Evolutionary conservation across 139 green algal species (phyloP).

Genomic region (Penium margaritaceum): DNA sequence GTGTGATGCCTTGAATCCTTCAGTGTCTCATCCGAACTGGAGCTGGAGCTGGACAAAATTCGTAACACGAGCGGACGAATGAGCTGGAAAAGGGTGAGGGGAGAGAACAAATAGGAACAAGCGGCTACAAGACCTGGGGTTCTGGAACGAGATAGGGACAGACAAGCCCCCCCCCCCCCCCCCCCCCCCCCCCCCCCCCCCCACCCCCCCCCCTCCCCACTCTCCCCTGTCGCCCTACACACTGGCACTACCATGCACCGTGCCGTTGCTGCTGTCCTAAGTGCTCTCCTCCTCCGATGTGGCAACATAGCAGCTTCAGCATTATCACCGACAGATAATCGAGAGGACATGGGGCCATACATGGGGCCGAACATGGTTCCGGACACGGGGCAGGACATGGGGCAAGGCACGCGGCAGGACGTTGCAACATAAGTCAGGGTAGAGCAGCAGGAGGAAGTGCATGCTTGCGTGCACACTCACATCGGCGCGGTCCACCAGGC

Average conservation of each 20-base stretch:
- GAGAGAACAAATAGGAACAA: neutral
- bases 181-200: too few species aligned
- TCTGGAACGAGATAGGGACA: neutral
- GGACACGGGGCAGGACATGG: neutral
- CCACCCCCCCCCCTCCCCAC: neutral
- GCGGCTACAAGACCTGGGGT: neutral
- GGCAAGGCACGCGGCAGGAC: neutral
- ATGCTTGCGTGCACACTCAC: neutral
- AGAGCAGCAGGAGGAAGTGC: neutral
- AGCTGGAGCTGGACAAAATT: neutral
- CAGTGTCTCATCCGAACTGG: too few species aligned
- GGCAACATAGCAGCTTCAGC: neutral
- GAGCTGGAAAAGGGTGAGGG: neutral
- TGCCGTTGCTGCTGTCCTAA: neutral
- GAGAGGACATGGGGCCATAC: too few species aligned
- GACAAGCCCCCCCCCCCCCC: neutral
- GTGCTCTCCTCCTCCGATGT: neutral
- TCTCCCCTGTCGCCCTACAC: neutral
- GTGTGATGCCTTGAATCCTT: too few species aligned
- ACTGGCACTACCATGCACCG: neutral
- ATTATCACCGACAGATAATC: neutral
- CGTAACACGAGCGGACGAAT: neutral
- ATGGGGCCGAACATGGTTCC: neutral
- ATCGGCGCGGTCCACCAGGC: constrained; percentile 1
- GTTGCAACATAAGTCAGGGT: neutral